Evolutionary conservation across 164 flowering plant species (phyloP), one percentile per base, ranked within the genome.

Genomic region (Platanus orientalis): DNA sequence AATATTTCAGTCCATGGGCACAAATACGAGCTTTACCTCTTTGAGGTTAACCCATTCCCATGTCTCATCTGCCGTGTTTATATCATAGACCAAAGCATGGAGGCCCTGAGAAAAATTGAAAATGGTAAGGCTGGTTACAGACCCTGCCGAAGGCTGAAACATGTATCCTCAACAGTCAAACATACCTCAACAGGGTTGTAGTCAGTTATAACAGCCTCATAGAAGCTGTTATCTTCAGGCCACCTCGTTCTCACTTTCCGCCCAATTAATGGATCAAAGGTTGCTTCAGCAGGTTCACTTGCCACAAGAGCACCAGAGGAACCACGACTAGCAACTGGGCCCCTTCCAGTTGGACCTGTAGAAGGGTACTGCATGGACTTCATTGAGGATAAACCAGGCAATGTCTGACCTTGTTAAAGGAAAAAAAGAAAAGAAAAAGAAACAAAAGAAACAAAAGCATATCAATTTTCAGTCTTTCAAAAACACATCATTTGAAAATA

Each of bases 181-280:
- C 61, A 61, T 77, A 91, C 97, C 84, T 87, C 84, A 60, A 49
- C 71, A 7, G 87, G 75, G 60, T 88, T 81, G 69, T 84, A 87
- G 50, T 86, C 86, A 61, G 91, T 82, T 71, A 95, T 83, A 62
- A 87, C 82, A 74, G 97, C 99, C 77, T 92, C 91, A 66, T 95
- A 95, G 71, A 95, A 95, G 71, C 78, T 82, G 73, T 88, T 87
- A 73, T 95, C 97, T 42, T 84, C 99, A 56, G 99, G 99, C 97
- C 97, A 95, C 70, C 89, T 84, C n/a, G 90, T 92, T 89, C 79
- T 76, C 65, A 95, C 91, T 80, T 85, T 90, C 72, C 84, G 79
- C 52, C 99, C 99, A 69, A 90, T 64, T 26, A 88, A 73, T 30
- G 84, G 76, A 76, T 85, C 85, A 67, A 58, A 64, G 5, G 70